Percentiles rank a stretch among this genome's conserved stretches.
Evolutionary conservation across 2,329 filamentous ascomycete genomes (phyloP).

Genomic region (Dichotomopilus funicola): DNA sequence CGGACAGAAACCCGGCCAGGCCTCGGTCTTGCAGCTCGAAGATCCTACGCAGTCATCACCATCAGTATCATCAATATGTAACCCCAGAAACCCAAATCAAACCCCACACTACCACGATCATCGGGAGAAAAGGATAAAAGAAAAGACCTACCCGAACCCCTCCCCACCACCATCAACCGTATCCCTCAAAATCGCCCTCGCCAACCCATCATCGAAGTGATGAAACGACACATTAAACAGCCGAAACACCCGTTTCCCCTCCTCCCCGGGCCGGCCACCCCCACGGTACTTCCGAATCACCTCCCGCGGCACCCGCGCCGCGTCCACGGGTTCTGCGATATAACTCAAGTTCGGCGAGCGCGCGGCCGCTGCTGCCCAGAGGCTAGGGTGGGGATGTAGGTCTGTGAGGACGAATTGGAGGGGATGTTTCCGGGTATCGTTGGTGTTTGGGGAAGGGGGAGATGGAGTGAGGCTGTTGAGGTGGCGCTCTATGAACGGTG

Average conservation of each 20-base stretch:
- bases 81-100: neutral
- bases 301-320: conserved; percentile 49
- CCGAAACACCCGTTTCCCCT: conserved; percentile 52
- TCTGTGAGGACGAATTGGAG: conserved; percentile 60
- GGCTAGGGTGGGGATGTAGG: conserved; percentile 55
- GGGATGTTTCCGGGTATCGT: neutral
- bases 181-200: conserved; percentile 54
- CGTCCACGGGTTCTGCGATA: conserved; percentile 57
- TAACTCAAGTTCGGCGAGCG: conserved; percentile 52
- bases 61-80: neutral
- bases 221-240: conserved; percentile 72
- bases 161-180: conserved; percentile 55
- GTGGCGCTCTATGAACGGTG: conserved; percentile 54
- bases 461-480: conserved; percentile 43
- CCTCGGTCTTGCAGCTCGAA: conserved; percentile 68
- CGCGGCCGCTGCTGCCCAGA: conserved; percentile 50
- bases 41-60: conserved; percentile 37
- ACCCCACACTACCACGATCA: neutral
- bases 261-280: conserved; percentile 2
- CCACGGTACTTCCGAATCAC: conserved; percentile 31
- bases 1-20: conserved; percentile 46
- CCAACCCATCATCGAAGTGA: conserved; percentile 63
- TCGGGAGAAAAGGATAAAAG: neutral
- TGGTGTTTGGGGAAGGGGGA: conserved; percentile 6
- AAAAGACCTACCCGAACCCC: conserved; percentile 48